Conservation (phyloP, 768 basidiomycete species). For the Rhodosporidiobolus sp. region DNA sequence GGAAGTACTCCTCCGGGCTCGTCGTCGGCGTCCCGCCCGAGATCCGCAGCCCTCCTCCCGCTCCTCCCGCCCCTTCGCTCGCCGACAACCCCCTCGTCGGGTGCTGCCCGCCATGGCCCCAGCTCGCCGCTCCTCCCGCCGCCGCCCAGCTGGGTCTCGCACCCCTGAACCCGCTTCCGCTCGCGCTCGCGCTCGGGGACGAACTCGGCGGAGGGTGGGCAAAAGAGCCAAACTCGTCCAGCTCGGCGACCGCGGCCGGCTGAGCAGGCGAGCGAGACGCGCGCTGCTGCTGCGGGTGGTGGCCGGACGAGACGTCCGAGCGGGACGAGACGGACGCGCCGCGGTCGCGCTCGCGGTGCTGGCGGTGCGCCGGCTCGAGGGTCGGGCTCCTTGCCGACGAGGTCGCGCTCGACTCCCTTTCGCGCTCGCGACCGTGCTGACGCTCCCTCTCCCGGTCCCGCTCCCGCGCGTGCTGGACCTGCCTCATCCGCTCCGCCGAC, state of each 20-base stretch:
- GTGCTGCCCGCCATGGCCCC: slow-evolving; percentile 18
- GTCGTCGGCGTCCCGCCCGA: not conserved
- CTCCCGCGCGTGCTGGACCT: slow-evolving; percentile 51
- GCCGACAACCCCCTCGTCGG: slow-evolving; percentile 7
- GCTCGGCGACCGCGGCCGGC: not conserved
- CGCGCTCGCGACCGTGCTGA: slow-evolving; percentile 10
- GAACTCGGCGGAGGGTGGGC: too few relatives aligned
- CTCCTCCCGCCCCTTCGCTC: slow-evolving; percentile 5
- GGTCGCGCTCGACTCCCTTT: not conserved
- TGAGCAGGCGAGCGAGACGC: too few relatives aligned
- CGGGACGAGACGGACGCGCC: not conserved
- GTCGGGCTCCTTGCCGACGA: too few relatives aligned
- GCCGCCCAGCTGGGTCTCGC: not conserved
- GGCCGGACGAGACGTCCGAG: slow-evolving; percentile 3
- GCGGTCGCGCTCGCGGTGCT: not conserved
- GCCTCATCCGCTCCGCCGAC: slow-evolving; percentile 61
- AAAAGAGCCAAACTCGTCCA: slow-evolving; percentile 15
- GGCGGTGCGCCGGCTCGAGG: too few relatives aligned
- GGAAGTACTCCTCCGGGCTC: slow-evolving; percentile 17
- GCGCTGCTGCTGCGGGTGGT: not conserved
- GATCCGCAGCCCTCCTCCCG: not conserved
- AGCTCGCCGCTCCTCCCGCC: too few relatives aligned
- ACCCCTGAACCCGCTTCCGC: too few relatives aligned
- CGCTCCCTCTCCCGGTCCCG: slow-evolving; percentile 53
- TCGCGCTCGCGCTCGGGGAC: too few relatives aligned